A percentile compares a stretch with the other conserved stretches of the same genome.
Conservation (phyloP, 768 basidiomycete genomes). For the Mycena capillaripes region DNA sequence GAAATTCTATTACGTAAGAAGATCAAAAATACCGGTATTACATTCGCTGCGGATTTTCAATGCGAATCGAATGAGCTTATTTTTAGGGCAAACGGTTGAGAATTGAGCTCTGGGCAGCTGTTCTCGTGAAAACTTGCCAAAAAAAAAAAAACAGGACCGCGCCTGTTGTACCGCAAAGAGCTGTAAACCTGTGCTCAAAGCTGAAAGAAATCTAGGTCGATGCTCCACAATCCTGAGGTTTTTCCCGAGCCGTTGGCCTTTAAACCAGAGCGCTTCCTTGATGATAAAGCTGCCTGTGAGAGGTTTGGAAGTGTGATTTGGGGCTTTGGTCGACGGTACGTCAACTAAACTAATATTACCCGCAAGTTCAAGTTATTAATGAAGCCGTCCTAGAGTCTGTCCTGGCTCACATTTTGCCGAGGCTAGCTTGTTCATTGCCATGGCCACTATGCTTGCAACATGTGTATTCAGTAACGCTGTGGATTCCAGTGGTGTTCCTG, state of each 20-base stretch:
- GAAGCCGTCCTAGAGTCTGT: slow-evolving; percentile 2
- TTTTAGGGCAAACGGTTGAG: too few relatives aligned
- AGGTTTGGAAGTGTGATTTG: not conserved
- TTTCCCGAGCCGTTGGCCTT: not conserved
- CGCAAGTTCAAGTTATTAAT: slow-evolving; percentile 1
- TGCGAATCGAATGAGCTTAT: too few relatives aligned
- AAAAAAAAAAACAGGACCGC: too few relatives aligned
- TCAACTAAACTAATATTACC: not conserved
- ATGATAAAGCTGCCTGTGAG: slow-evolving; percentile 1
- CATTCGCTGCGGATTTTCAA: too few relatives aligned
- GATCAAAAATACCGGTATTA: too few relatives aligned
- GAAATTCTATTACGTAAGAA: too few relatives aligned
- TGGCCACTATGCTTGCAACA: slow-evolving; percentile 4
- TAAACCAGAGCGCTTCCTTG: slow-evolving; percentile 9
- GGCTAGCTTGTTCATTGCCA: not conserved
- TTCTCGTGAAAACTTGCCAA: too few relatives aligned
- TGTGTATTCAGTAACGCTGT: slow-evolving; percentile 2
- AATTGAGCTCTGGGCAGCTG: too few relatives aligned
- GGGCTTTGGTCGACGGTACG: not conserved
- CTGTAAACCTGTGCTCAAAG: not conserved
- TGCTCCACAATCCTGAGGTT: not conserved
- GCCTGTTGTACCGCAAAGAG: too few relatives aligned
- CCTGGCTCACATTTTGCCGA: not conserved
- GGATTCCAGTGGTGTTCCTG: not conserved
- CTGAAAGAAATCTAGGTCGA: slow-evolving; percentile 1